phyloP scores from a whole-genome alignment of 2,329 filamentous ascomycete genomes.

The Sporothrix variecibatus region DNA sequence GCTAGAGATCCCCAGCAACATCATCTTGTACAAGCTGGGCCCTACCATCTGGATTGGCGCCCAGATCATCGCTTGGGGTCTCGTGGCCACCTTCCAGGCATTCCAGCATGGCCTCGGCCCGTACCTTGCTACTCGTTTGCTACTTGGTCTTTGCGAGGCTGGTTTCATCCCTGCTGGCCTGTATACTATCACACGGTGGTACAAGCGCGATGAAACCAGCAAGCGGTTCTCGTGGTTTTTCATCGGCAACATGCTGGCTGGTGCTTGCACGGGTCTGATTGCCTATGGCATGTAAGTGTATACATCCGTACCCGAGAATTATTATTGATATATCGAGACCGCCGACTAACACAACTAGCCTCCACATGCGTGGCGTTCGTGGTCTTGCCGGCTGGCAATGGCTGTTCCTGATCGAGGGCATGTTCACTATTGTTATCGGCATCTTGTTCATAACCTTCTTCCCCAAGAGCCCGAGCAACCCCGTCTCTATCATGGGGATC shows the following conservation, averaged over 20 bases:
- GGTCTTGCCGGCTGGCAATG: constrained; percentile 41
- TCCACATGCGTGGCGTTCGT: constrained; percentile 39
- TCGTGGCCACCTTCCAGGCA: constrained; percentile 44
- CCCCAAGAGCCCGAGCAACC: constrained; percentile 34
- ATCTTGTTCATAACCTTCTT: constrained; percentile 39
- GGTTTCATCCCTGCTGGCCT: constrained; percentile 51
- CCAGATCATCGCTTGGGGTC: constrained; percentile 38
- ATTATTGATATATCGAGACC: no score
- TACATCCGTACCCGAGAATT: not conserved
- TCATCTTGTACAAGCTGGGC: constrained; percentile 35
- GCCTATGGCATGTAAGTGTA: constrained; percentile 45
- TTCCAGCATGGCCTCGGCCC: constrained; percentile 42
- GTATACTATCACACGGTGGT: constrained; percentile 52
- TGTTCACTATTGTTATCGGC: constrained; percentile 41
- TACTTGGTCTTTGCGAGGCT: constrained; percentile 43
- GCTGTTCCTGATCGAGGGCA: constrained; percentile 40
- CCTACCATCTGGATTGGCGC: constrained; percentile 43
- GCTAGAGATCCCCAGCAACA: constrained; percentile 37
- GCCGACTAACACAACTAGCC: constrained; percentile 2
- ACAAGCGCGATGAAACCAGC: constrained; percentile 48
- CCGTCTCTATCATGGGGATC: constrained; percentile 11
- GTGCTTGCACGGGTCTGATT: constrained; percentile 44
- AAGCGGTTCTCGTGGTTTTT: constrained; percentile 50
- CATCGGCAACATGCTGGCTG: constrained; percentile 47
- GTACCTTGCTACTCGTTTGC: constrained; percentile 42